phyloP scores from a whole-genome alignment of 176 grass and related monocot species.

The Olyra latifolia region DNA sequence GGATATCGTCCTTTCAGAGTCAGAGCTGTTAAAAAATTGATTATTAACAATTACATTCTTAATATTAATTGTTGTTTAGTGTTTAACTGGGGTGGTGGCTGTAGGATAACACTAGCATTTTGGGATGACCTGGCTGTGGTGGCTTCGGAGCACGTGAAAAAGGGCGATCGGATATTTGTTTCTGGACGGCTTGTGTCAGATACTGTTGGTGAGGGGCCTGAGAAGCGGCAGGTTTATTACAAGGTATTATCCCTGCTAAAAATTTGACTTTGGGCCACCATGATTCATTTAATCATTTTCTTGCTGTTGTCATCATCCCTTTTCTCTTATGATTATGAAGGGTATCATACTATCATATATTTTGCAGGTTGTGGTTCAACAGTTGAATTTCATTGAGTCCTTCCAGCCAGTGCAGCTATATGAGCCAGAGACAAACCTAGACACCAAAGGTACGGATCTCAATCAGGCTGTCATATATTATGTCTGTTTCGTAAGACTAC shows the following conservation, averaged over 20 bases:
- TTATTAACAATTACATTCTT: neutral
- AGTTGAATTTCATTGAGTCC: conserved; percentile 77
- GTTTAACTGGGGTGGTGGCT: neutral
- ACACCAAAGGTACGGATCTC: conserved; percentile 53
- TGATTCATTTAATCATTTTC: conserved; percentile 6
- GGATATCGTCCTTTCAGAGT: neutral
- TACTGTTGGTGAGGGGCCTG: conserved; percentile 61
- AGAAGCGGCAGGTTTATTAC: conserved; percentile 66
- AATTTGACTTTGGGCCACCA: neutral
- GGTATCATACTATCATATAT: neutral
- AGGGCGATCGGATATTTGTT: conserved; percentile 70
- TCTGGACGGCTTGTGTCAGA: conserved; percentile 86
- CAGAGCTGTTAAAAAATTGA: neutral
- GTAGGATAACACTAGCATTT: conserved; percentile 81
- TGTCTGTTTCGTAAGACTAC: neutral
- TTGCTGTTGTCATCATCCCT: neutral
- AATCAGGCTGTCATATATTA: neutral
- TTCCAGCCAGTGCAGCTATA: conserved; percentile 61
- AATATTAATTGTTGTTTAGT: conserved; percentile 1
- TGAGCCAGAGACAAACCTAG: conserved; percentile 49
- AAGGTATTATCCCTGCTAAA: conserved; percentile 58
- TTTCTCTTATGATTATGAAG: conserved; percentile 18
- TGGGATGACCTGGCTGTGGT: conserved; percentile 87
- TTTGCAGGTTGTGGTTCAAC: conserved; percentile 75
- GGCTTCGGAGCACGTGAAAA: conserved; percentile 76